phyloP scores from a whole-genome alignment of 129 eudicot species.

The Flaveria linearis region DNA sequence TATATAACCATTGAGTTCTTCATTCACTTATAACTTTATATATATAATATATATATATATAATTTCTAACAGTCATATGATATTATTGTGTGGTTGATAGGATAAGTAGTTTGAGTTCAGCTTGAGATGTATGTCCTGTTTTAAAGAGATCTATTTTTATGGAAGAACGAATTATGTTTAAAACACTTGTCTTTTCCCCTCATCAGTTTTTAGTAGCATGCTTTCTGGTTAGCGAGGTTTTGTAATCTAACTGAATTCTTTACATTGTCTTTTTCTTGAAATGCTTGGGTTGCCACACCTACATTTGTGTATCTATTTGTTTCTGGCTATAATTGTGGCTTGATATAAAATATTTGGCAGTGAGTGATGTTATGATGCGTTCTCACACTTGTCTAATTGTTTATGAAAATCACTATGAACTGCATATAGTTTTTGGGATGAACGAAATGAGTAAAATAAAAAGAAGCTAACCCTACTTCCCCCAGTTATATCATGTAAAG shows the following conservation, averaged over 20 bases:
- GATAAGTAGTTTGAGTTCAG: background rate
- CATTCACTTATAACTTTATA: too few species aligned
- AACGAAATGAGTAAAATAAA: background rate
- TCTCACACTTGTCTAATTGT: background rate
- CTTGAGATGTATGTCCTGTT: background rate
- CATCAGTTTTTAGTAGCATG: constrained; percentile 5
- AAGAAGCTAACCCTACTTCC: background rate
- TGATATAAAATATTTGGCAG: background rate
- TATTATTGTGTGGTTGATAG: background rate
- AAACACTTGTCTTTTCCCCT: background rate
- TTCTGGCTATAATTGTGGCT: background rate
- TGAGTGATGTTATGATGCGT: constrained; percentile 6
- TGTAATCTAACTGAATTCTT: background rate
- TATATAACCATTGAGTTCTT: too few species aligned
- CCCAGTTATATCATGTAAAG: background rate
- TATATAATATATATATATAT: too few species aligned
- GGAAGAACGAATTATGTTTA: background rate
- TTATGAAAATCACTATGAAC: background rate
- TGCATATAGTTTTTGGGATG: background rate
- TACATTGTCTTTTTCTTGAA: background rate
- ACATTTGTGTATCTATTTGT: background rate
- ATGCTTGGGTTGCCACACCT: background rate
- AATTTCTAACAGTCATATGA: constrained; percentile 4
- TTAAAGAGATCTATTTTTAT: background rate
- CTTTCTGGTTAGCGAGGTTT: background rate